phyloP scores from a whole-genome alignment of 1,139 yeast species.

The Saccharomyces pastorianus region DNA sequence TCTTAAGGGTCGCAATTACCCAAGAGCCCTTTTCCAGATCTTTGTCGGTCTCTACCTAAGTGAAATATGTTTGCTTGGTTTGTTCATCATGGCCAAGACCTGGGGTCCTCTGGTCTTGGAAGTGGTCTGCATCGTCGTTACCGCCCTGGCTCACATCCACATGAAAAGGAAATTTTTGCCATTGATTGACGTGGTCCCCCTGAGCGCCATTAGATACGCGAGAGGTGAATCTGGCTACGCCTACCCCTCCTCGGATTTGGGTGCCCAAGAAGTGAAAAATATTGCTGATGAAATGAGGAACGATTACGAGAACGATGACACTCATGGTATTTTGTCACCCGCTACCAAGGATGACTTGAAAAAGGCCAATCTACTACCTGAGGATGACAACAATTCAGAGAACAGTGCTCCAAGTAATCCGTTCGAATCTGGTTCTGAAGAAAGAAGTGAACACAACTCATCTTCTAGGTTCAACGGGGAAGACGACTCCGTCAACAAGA shows the following conservation, averaged over 20 bases:
- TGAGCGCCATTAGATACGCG: constrained; percentile 59
- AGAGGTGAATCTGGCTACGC: constrained; percentile 39
- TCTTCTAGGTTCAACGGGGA: background rate
- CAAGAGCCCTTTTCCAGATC: constrained; percentile 56
- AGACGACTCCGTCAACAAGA: background rate
- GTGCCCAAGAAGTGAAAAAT: constrained; percentile 45
- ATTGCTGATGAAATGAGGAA: constrained; percentile 40
- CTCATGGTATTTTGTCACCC: constrained; percentile 24
- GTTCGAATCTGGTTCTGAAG: background rate
- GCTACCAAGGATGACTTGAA: constrained; percentile 32
- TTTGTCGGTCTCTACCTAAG: constrained; percentile 60
- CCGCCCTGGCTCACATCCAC: constrained; percentile 49
- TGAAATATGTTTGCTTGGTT: constrained; percentile 55
- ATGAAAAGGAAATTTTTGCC: constrained; percentile 53
- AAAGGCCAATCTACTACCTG: constrained; percentile 25
- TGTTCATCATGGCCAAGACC: constrained; percentile 60
- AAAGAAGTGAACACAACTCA: background rate
- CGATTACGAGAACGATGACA: constrained; percentile 26
- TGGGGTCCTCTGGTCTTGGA: constrained; percentile 70
- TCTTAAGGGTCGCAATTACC: constrained; percentile 59
- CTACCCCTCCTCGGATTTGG: constrained; percentile 55
- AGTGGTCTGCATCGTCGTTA: constrained; percentile 42
- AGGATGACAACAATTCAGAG: background rate
- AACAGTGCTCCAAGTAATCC: background rate
- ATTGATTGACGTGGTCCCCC: constrained; percentile 59